Conservation (phyloP, 2,329 filamentous ascomycete species). For the Talaromyces sp. region DNA sequence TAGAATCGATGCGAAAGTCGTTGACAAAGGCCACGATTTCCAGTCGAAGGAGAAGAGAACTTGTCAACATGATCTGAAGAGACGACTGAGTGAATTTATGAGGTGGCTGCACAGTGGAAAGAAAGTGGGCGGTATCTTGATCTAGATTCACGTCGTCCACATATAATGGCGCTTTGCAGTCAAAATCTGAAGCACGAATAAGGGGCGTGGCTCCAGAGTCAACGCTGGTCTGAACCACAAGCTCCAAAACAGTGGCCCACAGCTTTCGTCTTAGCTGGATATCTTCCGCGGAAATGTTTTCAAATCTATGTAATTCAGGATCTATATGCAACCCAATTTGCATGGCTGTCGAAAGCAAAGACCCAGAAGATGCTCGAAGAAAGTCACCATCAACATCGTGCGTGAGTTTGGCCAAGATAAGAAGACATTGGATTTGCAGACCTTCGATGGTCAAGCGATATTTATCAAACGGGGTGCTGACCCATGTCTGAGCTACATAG, state of each 20-base stretch:
- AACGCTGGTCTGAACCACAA: slow-evolving; percentile 6
- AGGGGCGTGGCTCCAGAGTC: slow-evolving; percentile 3
- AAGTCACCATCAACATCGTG: slow-evolving; percentile 30
- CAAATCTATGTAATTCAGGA: slow-evolving; percentile 16
- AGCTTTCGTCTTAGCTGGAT: slow-evolving; percentile 7
- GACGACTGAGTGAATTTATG: slow-evolving; percentile 2
- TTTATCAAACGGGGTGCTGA: slow-evolving; percentile 52
- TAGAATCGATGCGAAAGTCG: slow-evolving; percentile 2
- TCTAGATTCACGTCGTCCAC: not conserved
- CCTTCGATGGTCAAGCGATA: slow-evolving; percentile 45
- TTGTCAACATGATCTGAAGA: slow-evolving; percentile 2
- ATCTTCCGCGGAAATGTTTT: not conserved
- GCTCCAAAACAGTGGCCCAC: slow-evolving; percentile 8
- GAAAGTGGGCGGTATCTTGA: not conserved
- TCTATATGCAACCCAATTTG: slow-evolving; percentile 40
- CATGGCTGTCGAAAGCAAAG: slow-evolving; percentile 34
- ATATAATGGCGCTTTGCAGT: slow-evolving; percentile 6
- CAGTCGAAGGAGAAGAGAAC: not conserved
- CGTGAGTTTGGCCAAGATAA: slow-evolving; percentile 34
- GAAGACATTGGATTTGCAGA: slow-evolving; percentile 44
- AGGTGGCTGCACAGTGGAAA: not conserved
- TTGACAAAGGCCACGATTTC: slow-evolving; percentile 4
- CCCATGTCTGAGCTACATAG: slow-evolving; percentile 54
- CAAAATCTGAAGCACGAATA: slow-evolving; percentile 3
- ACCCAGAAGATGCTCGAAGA: slow-evolving; percentile 35